Conservation (phyloP, 345 rosid genomes). For the Citrus medica region DNA sequence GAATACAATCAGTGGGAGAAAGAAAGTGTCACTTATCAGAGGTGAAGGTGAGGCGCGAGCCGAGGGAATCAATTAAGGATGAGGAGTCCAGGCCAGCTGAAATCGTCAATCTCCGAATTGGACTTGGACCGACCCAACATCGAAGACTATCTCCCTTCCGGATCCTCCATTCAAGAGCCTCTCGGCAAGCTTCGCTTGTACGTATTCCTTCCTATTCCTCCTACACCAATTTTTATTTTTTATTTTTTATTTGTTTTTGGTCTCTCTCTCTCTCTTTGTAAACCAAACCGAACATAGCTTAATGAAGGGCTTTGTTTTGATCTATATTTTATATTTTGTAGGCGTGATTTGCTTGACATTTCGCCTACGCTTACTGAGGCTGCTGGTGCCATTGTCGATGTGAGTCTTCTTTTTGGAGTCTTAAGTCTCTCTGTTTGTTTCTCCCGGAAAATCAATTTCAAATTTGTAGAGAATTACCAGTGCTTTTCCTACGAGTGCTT, state of each 20-base stretch:
- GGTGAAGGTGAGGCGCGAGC: no score
- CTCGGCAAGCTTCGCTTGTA: slow-evolving; percentile 88
- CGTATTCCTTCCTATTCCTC: background rate
- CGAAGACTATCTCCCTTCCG: slow-evolving; percentile 96
- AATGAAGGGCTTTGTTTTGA: background rate
- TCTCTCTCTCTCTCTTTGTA: background rate
- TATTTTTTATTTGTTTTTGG: background rate
- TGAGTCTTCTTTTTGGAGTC: slow-evolving; percentile 22
- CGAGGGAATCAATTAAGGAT: background rate
- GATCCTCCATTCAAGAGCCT: slow-evolving; percentile 78
- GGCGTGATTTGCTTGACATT: slow-evolving; percentile 90
- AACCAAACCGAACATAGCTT: background rate
- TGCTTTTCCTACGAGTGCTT: background rate
- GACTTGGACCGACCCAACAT: slow-evolving; percentile 84
- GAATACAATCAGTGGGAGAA: no score
- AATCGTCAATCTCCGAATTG: slow-evolving; percentile 67
- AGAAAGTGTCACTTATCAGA: no score
- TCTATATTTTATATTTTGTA: slow-evolving; percentile 18
- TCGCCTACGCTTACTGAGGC: slow-evolving; percentile 92
- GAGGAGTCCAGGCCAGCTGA: slow-evolving; percentile 34
- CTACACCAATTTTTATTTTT: background rate
- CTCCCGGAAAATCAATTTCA: background rate
- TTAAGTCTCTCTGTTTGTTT: slow-evolving; percentile 2
- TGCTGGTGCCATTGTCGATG: slow-evolving; percentile 98
- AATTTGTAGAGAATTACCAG: background rate